These are phyloP conservation scores for Cladosporium austrohemisphaericum DNA, from an alignment of 2,329 filamentous ascomycete genomes.

Conservation along the genomic window DNA sequence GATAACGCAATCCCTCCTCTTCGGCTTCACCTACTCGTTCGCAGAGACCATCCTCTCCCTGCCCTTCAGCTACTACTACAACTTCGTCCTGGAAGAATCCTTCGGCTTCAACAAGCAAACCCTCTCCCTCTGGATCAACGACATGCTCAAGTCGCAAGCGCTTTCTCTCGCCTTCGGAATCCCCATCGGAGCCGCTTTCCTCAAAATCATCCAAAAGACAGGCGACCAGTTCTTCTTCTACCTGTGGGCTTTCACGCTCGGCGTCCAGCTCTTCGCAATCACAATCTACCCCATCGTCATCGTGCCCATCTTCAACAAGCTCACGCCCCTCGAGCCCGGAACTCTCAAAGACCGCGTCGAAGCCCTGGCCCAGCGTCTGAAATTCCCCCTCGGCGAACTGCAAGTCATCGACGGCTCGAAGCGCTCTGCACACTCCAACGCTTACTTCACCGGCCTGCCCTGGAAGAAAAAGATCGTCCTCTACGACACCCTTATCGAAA, in stretches of 20 bases:
- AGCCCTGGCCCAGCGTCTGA: slow-evolving; percentile 72
- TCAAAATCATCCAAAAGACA: slow-evolving; percentile 90
- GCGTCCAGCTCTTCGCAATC: slow-evolving; percentile 88
- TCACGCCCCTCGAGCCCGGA: slow-evolving; percentile 85
- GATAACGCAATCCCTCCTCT: slow-evolving; percentile 88
- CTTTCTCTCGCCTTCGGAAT: slow-evolving; percentile 75
- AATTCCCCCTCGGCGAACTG: slow-evolving; percentile 88
- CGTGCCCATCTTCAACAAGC: slow-evolving; percentile 94
- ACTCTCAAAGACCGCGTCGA: slow-evolving; percentile 86
- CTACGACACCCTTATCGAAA: slow-evolving; percentile 95
- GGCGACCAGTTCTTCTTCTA: slow-evolving; percentile 97
- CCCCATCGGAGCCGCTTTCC: slow-evolving; percentile 85
- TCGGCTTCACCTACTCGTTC: slow-evolving; percentile 81
- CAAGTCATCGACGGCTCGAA: slow-evolving; percentile 94
- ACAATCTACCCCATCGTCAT: slow-evolving; percentile 95
- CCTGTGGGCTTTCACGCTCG: slow-evolving; percentile 87
- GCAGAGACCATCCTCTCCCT: slow-evolving; percentile 75
- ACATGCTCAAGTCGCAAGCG: slow-evolving; percentile 86
- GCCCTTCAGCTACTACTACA: slow-evolving; percentile 83
- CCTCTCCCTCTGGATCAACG: slow-evolving; percentile 76
- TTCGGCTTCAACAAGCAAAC: slow-evolving; percentile 99
- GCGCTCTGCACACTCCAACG: slow-evolving; percentile 82
- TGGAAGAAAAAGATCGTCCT: slow-evolving; percentile 99
- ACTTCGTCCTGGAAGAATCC: slow-evolving; percentile 92
- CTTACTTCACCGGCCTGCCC: slow-evolving; percentile 93